Evolutionary conservation across 495 filamentous ascomycete species (phyloP).

Genomic region (Aspergillus nanangensis): DNA sequence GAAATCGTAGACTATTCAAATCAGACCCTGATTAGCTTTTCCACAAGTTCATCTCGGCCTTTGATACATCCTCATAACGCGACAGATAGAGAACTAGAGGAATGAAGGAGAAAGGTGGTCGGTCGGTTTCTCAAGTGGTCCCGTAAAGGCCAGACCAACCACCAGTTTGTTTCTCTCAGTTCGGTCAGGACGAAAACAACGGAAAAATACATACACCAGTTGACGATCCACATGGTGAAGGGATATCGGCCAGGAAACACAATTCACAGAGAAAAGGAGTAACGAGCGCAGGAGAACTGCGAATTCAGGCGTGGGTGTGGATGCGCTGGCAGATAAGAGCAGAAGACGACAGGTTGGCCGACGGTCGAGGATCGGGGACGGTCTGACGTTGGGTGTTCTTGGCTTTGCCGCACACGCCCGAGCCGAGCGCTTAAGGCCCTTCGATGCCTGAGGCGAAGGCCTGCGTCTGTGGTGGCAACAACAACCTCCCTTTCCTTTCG

Average conservation of each 20-base stretch:
- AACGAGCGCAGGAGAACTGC: no score
- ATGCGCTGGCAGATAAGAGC: conserved; percentile 7
- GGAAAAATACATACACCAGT: conserved; percentile 74
- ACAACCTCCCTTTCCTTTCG: neutral
- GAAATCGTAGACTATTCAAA: conserved; percentile 76
- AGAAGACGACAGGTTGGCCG: conserved; percentile 32
- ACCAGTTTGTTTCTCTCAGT: no score
- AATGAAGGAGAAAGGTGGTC: no score
- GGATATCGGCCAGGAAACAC: conserved; percentile 8
- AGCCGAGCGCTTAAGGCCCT: conserved; percentile 13
- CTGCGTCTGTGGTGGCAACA: neutral
- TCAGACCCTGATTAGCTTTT: conserved; percentile 3
- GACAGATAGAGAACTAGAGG: no score
- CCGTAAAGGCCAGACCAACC: no score
- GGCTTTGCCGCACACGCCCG: conserved; percentile 13
- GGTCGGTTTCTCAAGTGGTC: no score
- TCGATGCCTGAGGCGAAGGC: neutral
- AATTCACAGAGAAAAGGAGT: conserved; percentile 3
- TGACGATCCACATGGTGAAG: conserved; percentile 87
- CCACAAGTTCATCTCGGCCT: no score
- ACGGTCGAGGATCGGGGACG: no score
- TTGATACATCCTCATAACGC: no score
- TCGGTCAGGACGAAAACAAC: conserved; percentile 1
- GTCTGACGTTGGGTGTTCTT: conserved; percentile 18
- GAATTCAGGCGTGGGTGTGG: no score